Conservation (phyloP, 2,329 filamentous ascomycete genomes). For the Aspergillus tamarii region DNA sequence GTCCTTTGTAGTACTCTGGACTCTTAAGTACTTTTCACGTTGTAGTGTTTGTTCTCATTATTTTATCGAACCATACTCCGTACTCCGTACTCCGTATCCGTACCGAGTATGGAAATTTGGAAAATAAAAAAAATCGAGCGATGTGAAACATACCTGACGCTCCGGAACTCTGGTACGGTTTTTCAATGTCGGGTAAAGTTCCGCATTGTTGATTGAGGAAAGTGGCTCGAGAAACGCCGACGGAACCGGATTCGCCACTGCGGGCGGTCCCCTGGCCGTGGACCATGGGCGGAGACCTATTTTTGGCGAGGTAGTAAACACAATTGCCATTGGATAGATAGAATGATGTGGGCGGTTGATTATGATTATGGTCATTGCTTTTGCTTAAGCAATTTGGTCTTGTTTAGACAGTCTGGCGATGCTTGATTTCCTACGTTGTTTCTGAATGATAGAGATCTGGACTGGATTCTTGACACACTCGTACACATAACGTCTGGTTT, state of each 20-base stretch:
- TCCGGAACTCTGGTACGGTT: not conserved
- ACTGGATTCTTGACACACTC: too few relatives aligned
- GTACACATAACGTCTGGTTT: not conserved
- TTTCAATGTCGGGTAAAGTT: not conserved
- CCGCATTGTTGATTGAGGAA: not conserved
- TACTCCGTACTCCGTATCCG: too few relatives aligned
- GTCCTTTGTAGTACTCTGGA: not conserved
- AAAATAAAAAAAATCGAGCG: not conserved
- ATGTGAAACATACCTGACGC: constrained; percentile 1
- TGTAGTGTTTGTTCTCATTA: not conserved
- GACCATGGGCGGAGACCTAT: not conserved
- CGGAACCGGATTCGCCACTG: not conserved
- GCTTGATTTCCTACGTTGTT: not conserved
- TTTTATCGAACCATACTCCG: not conserved
- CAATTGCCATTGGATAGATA: not conserved
- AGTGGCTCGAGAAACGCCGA: not conserved
- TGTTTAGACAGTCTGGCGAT: not conserved
- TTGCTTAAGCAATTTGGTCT: not conserved
- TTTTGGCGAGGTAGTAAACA: not conserved
- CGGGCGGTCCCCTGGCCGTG: not conserved
- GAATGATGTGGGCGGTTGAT: not conserved
- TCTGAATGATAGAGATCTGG: not conserved
- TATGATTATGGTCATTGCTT: not conserved
- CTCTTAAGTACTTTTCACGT: too few relatives aligned
- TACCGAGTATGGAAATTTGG: not conserved